Base-by-base conservation (phyloP, 352 stramenopile genomes). In the Phytophthora quininea region DNA sequence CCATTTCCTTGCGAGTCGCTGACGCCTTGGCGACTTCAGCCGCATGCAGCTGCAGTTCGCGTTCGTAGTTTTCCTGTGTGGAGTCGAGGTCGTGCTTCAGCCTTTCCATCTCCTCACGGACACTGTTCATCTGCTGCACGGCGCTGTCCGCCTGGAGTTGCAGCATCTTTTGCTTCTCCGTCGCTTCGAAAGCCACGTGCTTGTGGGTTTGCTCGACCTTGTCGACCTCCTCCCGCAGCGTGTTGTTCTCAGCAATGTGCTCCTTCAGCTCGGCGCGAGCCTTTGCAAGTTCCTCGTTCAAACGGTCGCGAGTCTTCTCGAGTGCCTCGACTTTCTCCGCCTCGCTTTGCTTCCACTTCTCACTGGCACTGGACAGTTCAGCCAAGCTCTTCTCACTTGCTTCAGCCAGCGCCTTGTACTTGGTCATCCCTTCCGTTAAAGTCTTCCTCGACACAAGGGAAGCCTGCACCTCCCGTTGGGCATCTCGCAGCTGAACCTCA, bases 1-100 rank as follows among this genome's bases (percentile, higher is more conserved):
- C 80, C 50, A 92, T 69, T 40, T 82, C 67, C 42, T 84, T 82
- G 19, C 83, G 77, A 46, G 74, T 74, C 9, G 77, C 65, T 2
- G 82, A 77, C 12, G 82, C 73, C 59, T 85, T 88, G 12, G 78
- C 66, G 6, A 91, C 82, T 61, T 93, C 80, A 3, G 74, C 68
- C 0, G 88, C 82, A 45, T 95, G 89, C 42, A 93, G 65, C 59
- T 95, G 85, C 27, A 97, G 61, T 58, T 97, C 89, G 9, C 88
- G 84, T 58, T 95, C 86, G 54, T 97, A 97, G 59, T 95, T 93
- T 19, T 87, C 80, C 33, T 88, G 82, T 10, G 86, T 83, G 1
- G 54, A 73, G 0, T 70, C 62, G 5, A 91, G 51, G 35, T 91
- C 83, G 1, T 53, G 53, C 37, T 84, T 81, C 56, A 90, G 67